Conservation (phyloP, 2,329 filamentous ascomycete genomes). For the Diaporthe nobilis region DNA sequence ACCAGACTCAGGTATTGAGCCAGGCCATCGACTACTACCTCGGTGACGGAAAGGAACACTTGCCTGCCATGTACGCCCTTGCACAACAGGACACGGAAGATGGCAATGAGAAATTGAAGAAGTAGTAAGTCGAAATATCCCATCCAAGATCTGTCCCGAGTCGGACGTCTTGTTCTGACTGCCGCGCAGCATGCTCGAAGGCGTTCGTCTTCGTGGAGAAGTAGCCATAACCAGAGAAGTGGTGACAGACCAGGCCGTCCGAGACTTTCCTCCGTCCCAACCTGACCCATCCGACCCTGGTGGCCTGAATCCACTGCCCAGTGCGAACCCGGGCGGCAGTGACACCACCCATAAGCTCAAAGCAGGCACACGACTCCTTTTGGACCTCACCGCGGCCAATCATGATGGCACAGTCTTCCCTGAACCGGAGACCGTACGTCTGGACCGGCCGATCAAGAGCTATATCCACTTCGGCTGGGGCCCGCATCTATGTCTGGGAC, state of each 20-base stretch:
- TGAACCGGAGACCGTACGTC: conserved; percentile 61
- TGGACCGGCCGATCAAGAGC: conserved; percentile 63
- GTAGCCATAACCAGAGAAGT: conserved; percentile 65
- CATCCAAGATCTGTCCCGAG: neutral
- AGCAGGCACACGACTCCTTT: conserved; percentile 57
- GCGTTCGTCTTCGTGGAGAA: conserved; percentile 66
- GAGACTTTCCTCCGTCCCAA: conserved; percentile 46
- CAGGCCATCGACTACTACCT: conserved; percentile 74
- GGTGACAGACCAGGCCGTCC: conserved; percentile 49
- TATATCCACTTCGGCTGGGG: conserved; percentile 69
- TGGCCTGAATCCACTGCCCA: conserved; percentile 40
- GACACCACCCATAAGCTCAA: conserved; percentile 44
- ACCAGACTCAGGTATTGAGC: conserved; percentile 70
- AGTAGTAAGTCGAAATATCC: conserved; percentile 48
- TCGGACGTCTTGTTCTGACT: conserved; percentile 44
- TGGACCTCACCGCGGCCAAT: conserved; percentile 64
- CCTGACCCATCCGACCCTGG: conserved; percentile 43
- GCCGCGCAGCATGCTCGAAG: conserved; percentile 66
- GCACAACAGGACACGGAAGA: conserved; percentile 63
- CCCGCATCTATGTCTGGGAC: conserved; percentile 65
- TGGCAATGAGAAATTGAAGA: conserved; percentile 61
- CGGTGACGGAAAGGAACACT: conserved; percentile 61
- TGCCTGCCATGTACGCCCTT: conserved; percentile 66
- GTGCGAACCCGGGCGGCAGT: conserved; percentile 45
- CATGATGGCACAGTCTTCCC: conserved; percentile 64